Evolutionary conservation across 1,284 basidiomycete species (phyloP), one percentile per base, ranked within the genome.

Genomic region (Mycena citricolor): DNA sequence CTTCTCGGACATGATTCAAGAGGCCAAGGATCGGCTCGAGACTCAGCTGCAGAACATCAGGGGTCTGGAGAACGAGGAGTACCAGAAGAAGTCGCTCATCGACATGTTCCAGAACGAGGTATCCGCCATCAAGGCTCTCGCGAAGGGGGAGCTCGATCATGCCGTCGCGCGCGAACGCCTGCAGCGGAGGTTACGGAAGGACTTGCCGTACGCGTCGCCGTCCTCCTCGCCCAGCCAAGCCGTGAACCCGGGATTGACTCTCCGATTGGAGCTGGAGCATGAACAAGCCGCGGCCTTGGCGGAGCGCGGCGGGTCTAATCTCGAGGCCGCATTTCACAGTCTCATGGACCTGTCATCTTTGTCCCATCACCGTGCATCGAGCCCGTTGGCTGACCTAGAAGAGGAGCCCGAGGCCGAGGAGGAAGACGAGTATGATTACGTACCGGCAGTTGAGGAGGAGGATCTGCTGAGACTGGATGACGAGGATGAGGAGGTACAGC

Each of bases 21-120:
- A 74, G 42, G 74, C 77, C 7, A 72, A 71, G 60, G 64, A 68
- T 41, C 68, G 66, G 20, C 62, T 69, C 43, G 61, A 70, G 6
- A 57, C 55, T 8, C 62, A 70, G 50, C 63, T 80, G 21, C 58
- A 52, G 30, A 63, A 69, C 50, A 51, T 3, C 46, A 60, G 22
- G 1, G 45, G 26, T 24, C 10, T 39, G 39, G 44, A 39, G 21
- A 39, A 44, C 24, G 39, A 37, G 39, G 43, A 38, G 17, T 12
- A 5, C 2, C 33, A 43, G 32, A 13, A 17, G 60, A 29, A 33
- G 25, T 25, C 28, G 8, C 52, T 78, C 21, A 56, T 61, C 29
- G 47, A 58, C 2, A 68, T 73, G 29, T 74, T 74, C 54, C 55
- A 64, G 12, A 54, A 57, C 0, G 61, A 66, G 13, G 71, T 75